phyloP scores from a whole-genome alignment of 345 rosid species.

The Boechera stricta region DNA sequence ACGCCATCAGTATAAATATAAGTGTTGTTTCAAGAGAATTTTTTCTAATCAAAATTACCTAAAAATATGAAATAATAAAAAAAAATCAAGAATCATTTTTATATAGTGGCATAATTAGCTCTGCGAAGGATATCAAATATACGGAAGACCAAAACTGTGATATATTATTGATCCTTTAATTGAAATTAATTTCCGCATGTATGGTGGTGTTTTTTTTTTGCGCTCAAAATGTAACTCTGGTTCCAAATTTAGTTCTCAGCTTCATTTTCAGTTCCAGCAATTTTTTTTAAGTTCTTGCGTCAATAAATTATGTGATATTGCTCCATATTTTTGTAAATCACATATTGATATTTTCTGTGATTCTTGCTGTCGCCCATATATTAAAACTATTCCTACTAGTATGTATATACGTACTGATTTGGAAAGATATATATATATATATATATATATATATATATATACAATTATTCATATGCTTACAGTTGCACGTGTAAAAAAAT shows the following conservation, averaged over 20 bases:
- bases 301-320: not conserved
- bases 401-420: too few species aligned
- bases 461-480: not conserved
- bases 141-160: not conserved
- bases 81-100: not conserved
- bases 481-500: slow-evolving; percentile 10
- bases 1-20: not conserved
- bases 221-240: not conserved
- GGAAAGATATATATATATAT: not conserved
- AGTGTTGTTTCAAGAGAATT: not conserved
- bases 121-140: not conserved
- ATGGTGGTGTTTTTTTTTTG: not conserved
- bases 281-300: not conserved
- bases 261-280: not conserved
- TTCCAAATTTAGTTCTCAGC: slow-evolving; percentile 8
- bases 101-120: not conserved
- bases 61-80: not conserved
- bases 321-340: not conserved
- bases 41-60: not conserved
- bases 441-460: too few species aligned
- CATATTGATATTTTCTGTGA: not conserved
- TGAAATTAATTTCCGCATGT: not conserved
- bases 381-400: not conserved
- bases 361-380: not conserved
- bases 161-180: not conserved